phyloP scores from a whole-genome alignment of 2,329 filamentous ascomycete genomes.

The Fusarium sp. region DNA sequence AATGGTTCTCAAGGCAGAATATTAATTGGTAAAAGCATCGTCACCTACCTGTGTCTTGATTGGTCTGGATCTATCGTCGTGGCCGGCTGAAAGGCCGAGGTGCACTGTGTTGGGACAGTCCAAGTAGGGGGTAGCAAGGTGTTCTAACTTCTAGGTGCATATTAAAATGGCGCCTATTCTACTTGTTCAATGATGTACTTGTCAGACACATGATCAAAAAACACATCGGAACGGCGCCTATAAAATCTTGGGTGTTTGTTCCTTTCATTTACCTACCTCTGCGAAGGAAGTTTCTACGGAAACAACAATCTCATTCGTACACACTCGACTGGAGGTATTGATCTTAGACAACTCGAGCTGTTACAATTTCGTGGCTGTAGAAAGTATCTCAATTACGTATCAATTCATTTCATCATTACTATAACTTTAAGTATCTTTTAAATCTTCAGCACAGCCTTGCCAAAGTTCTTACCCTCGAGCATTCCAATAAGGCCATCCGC shows the following conservation, averaged over 20 bases:
- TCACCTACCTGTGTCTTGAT: background rate
- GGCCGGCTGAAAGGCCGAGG: background rate
- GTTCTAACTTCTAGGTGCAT: background rate
- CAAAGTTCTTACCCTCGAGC: slow-evolving; percentile 84
- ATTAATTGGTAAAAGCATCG: background rate
- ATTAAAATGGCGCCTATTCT: background rate
- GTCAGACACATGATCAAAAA: too few species aligned
- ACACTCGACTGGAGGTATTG: background rate
- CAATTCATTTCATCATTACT: slow-evolving; percentile 14
- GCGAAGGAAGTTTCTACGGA: background rate
- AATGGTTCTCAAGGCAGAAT: background rate
- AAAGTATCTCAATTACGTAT: background rate
- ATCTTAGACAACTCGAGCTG: background rate
- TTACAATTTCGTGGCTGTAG: background rate
- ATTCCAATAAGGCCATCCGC: slow-evolving; percentile 80
- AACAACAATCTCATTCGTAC: background rate
- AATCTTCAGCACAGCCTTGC: slow-evolving; percentile 84
- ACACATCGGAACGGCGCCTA: background rate
- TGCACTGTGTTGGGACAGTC: background rate
- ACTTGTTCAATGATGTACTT: too few species aligned
- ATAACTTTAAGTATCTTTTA: slow-evolving; percentile 15
- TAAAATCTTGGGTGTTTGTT: background rate
- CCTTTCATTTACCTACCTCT: too few species aligned
- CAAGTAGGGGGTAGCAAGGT: background rate
- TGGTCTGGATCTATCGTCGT: background rate